Base-by-base conservation (phyloP, 495 filamentous ascomycete genomes). In the Talaromyces trachyspermus region DNA sequence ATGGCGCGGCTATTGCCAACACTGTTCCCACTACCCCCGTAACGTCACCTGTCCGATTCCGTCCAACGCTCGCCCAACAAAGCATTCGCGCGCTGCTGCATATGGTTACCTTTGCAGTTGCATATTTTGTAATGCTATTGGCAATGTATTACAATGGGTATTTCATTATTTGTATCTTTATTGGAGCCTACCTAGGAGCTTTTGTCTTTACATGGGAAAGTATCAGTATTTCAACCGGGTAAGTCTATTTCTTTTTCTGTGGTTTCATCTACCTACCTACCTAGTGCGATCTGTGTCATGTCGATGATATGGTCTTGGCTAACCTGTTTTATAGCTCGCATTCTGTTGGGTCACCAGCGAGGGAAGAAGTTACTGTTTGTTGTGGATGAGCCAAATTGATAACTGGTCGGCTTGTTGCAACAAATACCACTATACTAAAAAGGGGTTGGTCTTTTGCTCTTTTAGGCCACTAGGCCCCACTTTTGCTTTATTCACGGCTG, bases 91-190 rank as follows among this genome's bases (percentile, higher is more conserved):
- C 82, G 0, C 27, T 74, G 24, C 49, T 89, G 19, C 79, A 86
- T 54, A 81, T 77, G 68, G 5, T 77, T 15, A 83, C 86, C 51
- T 85, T 88, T 55, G 79, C 76, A 0, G 73, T 83, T 4, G 83
- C 81, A 12, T 89, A 87, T 55, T 76, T 86, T 54, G 60, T 86
- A 46, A 85, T 87, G 82, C 58, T 88, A 45, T 62, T 77, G n/a
- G 75, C 78, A 5, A 81, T 82, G 76, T 83, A 79, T 39, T 84
- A 76, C 61, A 84, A 84, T 44, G 81, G 70, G 22, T 84, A 80
- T 52, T 69, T 82, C 40, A 78, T 83, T 40, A 72, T 83, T 18
- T 74, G 66, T 48, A 82, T 84, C 50, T 65, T 84, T 32, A 71
- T 85, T 27, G 82, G 80, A 2, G 76, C 78, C 2, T 83, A 73